These are phyloP conservation scores for Casuarina glauca DNA, from an alignment of 306 rosid species.

Conservation along the genomic window DNA sequence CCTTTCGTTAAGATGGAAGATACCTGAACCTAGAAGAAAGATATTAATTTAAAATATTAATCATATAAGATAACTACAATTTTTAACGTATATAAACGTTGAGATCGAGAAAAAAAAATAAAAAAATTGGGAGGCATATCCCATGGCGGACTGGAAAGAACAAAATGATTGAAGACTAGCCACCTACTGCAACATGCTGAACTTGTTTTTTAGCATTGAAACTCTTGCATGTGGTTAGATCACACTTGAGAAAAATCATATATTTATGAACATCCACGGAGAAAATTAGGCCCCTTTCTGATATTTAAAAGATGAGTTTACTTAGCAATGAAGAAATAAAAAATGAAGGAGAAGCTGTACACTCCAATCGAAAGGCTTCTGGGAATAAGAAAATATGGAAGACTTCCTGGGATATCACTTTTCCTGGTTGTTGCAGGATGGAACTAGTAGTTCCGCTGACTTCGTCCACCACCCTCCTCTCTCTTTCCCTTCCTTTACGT, in stretches of 20 bases:
- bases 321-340: background rate
- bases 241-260: background rate
- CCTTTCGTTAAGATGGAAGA: too few relatives aligned
- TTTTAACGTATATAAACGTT: too few relatives aligned
- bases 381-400: background rate
- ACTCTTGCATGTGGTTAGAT: background rate
- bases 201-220: background rate
- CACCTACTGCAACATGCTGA: too few relatives aligned
- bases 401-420: too few relatives aligned
- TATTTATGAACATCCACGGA: background rate
- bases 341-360: background rate
- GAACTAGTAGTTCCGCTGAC: conserved; percentile 40
- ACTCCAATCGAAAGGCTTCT: background rate
- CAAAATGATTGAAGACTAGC: too few relatives aligned
- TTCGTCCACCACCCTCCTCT: conserved; percentile 42
- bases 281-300: background rate
- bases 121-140: too few relatives aligned
- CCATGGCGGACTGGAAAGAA: background rate
- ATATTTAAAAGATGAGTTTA: background rate
- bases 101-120: too few relatives aligned
- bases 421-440: background rate
- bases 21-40: too few relatives aligned
- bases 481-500: conserved; percentile 57
- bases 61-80: too few relatives aligned
- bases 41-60: too few relatives aligned